Base-by-base conservation (phyloP, 805 yeast species). In the Metschnikowia kunwiensis region DNA sequence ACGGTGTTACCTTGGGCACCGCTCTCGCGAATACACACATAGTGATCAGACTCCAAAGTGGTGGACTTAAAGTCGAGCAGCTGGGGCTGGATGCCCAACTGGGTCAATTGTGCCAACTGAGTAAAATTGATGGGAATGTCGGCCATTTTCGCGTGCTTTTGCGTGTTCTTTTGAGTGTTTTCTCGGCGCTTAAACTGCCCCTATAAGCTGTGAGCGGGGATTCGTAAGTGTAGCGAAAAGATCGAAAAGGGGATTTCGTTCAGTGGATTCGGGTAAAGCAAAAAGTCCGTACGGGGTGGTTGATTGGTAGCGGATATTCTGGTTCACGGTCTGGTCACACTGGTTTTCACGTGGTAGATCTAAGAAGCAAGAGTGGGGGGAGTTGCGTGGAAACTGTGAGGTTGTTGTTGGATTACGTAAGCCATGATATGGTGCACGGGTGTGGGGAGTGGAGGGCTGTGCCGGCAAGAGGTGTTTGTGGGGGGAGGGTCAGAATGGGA, bases 111-210 rank as follows among this genome's bases (percentile, higher is more conserved):
- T 54, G 88, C 78, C 69, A 88, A 82, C 72, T 91, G 97, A 54
- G 95, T 89, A 69, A 91, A 88, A 69, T 91, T 95, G 68, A 91
- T 91, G 50, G 98, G 98, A 52, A 94, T 82, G 60, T 87, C 96
- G 36, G 51, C 40, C 53, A 49, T 49, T 18, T 25, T 31, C 13
- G 17, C 26, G 32, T 30, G 17, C n/a, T 9, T 10, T 18, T 21
- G 9, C n/a, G n/a, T n/a, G n/a, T n/a, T n/a, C n/a, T n/a, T 7
- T 20, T 20, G 7, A 7, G 22, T 20, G n/a, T n/a, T n/a, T n/a
- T n/a, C n/a, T n/a, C n/a, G n/a, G n/a, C n/a, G n/a, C n/a, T n/a
- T n/a, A n/a, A n/a, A n/a, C n/a, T n/a, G n/a, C n/a, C n/a, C n/a
- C n/a, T n/a, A n/a, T n/a, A n/a, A n/a, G n/a, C n/a, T n/a, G n/a